Evolutionary conservation across 2,329 filamentous ascomycete species (phyloP).

Genomic region (Xylariaceae sp.): DNA sequence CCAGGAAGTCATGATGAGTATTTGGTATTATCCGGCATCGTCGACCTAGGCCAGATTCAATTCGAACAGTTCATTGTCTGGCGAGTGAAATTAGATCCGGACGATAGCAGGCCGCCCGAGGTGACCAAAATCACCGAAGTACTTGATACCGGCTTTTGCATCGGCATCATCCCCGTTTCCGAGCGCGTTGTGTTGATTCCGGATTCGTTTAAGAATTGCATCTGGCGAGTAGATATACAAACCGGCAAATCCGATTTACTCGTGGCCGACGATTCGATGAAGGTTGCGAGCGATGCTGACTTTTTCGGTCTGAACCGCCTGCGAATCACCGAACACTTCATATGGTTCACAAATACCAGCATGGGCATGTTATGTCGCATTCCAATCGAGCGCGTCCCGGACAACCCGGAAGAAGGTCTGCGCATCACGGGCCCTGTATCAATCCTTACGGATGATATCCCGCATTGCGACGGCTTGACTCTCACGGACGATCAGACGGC

Average conservation of each 20-base stretch:
- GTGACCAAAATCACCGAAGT: conserved; percentile 27
- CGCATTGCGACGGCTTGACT: conserved; percentile 35
- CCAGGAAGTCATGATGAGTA: conserved; percentile 34
- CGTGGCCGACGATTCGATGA: conserved; percentile 32
- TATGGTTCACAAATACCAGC: conserved; percentile 38
- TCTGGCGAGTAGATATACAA: conserved; percentile 34
- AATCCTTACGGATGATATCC: conserved; percentile 29
- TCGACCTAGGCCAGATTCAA: conserved; percentile 36
- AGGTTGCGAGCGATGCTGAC: conserved; percentile 20
- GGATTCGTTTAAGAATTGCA: conserved; percentile 30
- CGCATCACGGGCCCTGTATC: conserved; percentile 29
- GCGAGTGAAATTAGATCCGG: conserved; percentile 29
- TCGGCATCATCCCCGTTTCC: conserved; percentile 28
- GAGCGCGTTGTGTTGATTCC: conserved; percentile 33
- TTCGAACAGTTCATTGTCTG: conserved; percentile 32
- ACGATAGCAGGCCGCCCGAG: conserved; percentile 35
- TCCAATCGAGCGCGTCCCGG: conserved; percentile 27
- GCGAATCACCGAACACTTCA: conserved; percentile 25
- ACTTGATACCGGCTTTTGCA: conserved; percentile 25
- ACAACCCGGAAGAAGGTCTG: conserved; percentile 23
- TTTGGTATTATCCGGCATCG: conserved; percentile 29
- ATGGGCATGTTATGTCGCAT: conserved; percentile 33
- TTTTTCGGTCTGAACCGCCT: conserved; percentile 37
- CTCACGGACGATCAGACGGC: conserved; percentile 26
- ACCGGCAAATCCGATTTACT: conserved; percentile 28